Conservation (phyloP, 345 rosid genomes). For the Populus pruinosa region DNA sequence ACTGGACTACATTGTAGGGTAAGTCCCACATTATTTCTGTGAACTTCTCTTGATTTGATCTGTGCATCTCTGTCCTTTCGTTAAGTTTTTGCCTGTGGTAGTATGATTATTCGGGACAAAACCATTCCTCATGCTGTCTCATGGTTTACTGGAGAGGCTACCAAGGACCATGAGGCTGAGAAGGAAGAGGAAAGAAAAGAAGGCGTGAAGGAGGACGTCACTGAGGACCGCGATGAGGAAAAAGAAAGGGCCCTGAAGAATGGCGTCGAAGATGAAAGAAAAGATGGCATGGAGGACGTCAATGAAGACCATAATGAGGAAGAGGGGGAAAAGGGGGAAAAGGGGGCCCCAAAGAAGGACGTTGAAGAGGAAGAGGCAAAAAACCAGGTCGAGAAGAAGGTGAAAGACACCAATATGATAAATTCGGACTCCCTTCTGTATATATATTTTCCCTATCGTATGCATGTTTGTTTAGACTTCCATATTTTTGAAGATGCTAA, state of each 20-base stretch:
- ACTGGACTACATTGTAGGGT: constrained; percentile 20
- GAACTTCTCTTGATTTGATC: background rate
- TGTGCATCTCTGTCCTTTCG: background rate
- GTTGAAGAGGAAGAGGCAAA: background rate
- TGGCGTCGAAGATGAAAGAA: too few species aligned
- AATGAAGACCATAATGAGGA: too few species aligned
- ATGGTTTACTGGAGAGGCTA: constrained; percentile 25
- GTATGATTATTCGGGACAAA: constrained; percentile 16
- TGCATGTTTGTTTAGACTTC: too few species aligned
- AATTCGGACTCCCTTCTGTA: too few species aligned
- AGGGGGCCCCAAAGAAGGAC: too few species aligned
- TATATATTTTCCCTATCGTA: too few species aligned
- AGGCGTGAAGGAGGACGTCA: background rate
- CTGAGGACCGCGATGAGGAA: constrained; percentile 1
- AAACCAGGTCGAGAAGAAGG: constrained; percentile 1
- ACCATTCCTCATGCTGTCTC: constrained; percentile 24
- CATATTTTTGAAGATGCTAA: too few species aligned
- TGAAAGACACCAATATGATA: too few species aligned
- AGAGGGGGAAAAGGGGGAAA: too few species aligned
- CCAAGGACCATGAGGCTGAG: constrained; percentile 9
- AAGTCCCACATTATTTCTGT: background rate
- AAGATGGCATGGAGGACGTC: too few species aligned
- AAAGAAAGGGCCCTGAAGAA: too few species aligned
- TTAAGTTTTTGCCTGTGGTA: background rate
- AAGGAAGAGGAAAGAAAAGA: background rate